Evolutionary conservation across 345 rosid species (phyloP), one percentile per base, ranked within the genome.

Genomic region (Punica granatum): DNA sequence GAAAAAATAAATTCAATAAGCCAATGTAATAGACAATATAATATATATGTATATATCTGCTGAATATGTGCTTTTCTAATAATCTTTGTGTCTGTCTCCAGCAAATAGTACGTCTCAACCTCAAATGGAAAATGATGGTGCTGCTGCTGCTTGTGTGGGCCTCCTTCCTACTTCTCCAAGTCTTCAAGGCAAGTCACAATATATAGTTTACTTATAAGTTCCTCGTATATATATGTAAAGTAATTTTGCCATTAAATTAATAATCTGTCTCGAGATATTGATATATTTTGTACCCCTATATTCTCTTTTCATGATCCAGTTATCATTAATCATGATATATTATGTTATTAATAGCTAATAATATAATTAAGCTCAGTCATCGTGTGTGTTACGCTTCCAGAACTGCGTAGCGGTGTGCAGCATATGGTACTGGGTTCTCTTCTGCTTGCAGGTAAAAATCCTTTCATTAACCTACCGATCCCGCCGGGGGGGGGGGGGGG

Each of bases 81-180:
- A n/a, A n/a, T n/a, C n/a, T n/a, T n/a, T n/a, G 13, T 62, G 9
- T 19, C 16, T 35, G 42, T 56, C 59, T 67, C 2, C 79, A 89
- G 98, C 81, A 87, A 83, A 79, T 80, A 56, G 7, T 88, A 10
- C 70, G 85, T 72, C 82, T 82, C 67, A 92, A 90, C 73, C 81
- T 90, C 7, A 81, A 74, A 41, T 88, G 87, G 93, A 88, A 85
- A 77, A 69, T 85, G 76, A 73, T 87, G 66, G 44, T 74, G 44
- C 67, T 85, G 36, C 80, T 92, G 4, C 4, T 76, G 0, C 44
- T 78, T 69, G 79, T 92, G 34, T 92, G 98, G 98, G 64, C 64
- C 26, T 62, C 63, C 75, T 90, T 88, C 86, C 86, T 90, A 10
- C 67, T 90, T 6, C 84, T 92, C 44, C 96, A 92, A 80, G 26